Percentiles rank a stretch among this genome's conserved stretches.
These are phyloP conservation scores for Hypoxylon fuscum DNA, from an alignment of 495 filamentous ascomycete species.

Conservation along the genomic window DNA sequence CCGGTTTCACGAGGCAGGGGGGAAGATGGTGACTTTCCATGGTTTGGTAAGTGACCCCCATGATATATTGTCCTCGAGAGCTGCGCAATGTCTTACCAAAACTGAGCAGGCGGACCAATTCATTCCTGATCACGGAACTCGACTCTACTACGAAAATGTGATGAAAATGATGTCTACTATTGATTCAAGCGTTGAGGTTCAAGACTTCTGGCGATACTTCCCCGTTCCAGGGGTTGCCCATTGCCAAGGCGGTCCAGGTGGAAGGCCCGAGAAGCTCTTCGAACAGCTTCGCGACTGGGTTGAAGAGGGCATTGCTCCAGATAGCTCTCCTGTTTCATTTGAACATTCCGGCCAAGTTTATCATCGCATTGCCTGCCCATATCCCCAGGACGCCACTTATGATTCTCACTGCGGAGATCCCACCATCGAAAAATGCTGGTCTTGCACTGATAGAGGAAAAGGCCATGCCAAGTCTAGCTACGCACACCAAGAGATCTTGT, in stretches of 20 bases:
- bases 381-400: neutral
- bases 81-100: constrained; percentile 22
- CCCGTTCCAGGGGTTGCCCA: constrained; percentile 46
- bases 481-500: no score
- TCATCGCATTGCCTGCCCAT: neutral
- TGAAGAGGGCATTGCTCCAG: constrained; percentile 64
- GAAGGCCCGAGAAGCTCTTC: constrained; percentile 63
- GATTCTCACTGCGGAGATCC: neutral
- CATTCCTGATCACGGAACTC: constrained; percentile 26
- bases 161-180: neutral
- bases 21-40: constrained; percentile 57
- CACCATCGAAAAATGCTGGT: neutral
- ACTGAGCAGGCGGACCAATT: constrained; percentile 22
- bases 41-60: constrained; percentile 57
- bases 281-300: constrained; percentile 69
- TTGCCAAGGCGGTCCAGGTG: constrained; percentile 59
- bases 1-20: constrained; percentile 45
- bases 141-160: constrained; percentile 39
- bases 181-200: no score
- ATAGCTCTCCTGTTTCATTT: constrained; percentile 24
- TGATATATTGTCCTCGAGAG: no score
- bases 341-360: neutral
- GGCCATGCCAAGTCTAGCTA: no score
- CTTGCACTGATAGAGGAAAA: neutral
- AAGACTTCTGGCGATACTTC: constrained; percentile 43